Evolutionary conservation across 768 basidiomycete genomes (phyloP).

Genomic region (Trametes maxima): DNA sequence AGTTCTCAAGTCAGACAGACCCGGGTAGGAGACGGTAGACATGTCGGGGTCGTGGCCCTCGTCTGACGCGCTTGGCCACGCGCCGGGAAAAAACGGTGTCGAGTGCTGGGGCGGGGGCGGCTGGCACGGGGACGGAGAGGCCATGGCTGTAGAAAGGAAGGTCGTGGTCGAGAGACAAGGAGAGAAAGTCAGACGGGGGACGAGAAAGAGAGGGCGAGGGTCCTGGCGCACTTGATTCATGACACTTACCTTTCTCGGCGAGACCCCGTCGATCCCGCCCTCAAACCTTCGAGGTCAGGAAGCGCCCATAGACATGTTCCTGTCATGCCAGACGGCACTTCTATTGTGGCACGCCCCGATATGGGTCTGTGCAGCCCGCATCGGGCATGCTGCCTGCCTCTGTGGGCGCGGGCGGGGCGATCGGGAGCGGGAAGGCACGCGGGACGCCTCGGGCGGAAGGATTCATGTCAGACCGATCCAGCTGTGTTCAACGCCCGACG

Average conservation of each 20-base stretch:
- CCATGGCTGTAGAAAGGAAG: not conserved
- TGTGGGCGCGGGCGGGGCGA: not conserved
- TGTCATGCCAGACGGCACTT: constrained; percentile 11
- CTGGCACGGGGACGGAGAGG: constrained; percentile 22
- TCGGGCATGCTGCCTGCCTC: not conserved
- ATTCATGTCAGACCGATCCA: constrained; percentile 10
- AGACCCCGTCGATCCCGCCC: constrained; percentile 12
- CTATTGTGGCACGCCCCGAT: constrained; percentile 1
- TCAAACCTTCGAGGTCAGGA: constrained; percentile 10
- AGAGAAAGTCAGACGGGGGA: constrained; percentile 1
- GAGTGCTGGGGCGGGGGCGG: constrained; percentile 29
- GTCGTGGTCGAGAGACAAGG: constrained; percentile 10
- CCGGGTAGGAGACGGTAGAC: constrained; percentile 27
- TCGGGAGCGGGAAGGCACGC: not conserved
- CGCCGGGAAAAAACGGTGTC: constrained; percentile 46
- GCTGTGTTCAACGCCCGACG: not conserved
- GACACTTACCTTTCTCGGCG: constrained; percentile 21
- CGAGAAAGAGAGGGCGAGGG: not conserved
- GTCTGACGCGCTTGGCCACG: constrained; percentile 42
- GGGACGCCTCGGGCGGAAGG: not conserved
- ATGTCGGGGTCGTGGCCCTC: constrained; percentile 25
- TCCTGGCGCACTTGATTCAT: not conserved
- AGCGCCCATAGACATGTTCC: constrained; percentile 9
- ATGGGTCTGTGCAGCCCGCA: constrained; percentile 6
- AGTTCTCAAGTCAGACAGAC: not conserved